phyloP scores from a whole-genome alignment of 441 rosid genomes.

The Brassica hybrid region DNA sequence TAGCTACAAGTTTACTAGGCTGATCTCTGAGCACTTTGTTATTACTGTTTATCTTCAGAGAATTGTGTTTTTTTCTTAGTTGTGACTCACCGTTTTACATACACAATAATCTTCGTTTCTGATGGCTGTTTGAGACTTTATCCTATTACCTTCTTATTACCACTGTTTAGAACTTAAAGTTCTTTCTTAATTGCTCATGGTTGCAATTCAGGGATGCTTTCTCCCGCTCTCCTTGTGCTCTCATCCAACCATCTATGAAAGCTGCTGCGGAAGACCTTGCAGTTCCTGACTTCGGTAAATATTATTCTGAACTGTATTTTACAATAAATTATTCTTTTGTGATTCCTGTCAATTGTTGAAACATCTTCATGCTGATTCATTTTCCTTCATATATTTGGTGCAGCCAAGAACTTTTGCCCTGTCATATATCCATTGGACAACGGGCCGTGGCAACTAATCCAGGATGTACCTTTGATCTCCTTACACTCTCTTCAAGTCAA shows the following conservation, averaged over 20 bases:
- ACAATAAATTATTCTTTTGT: neutral
- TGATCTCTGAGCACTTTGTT: constrained; percentile 20
- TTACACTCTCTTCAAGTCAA: constrained; percentile 86
- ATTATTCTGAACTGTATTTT: neutral
- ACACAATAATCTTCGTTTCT: constrained; percentile 10
- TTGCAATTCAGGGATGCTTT: constrained; percentile 83
- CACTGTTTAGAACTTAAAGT: no score
- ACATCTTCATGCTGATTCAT: constrained; percentile 31
- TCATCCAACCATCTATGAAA: constrained; percentile 91
- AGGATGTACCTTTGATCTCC: constrained; percentile 77
- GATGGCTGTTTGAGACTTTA: constrained; percentile 23
- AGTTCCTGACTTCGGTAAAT: constrained; percentile 88
- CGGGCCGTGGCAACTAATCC: constrained; percentile 65
- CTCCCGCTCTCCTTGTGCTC: constrained; percentile 84
- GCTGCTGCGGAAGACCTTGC: constrained; percentile 52
- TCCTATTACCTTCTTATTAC: neutral
- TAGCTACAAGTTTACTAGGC: neutral
- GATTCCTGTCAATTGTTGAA: constrained; percentile 16
- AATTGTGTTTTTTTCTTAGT: constrained; percentile 16
- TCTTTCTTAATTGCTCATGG: constrained; percentile 12
- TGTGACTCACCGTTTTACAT: neutral
- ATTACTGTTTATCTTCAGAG: constrained; percentile 14
- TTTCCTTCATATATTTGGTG: constrained; percentile 35
- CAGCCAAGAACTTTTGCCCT: constrained; percentile 87
- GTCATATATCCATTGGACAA: constrained; percentile 86